phyloP scores from a whole-genome alignment of 139 green algal species.

The Chlamydomonas schloesseri region DNA sequence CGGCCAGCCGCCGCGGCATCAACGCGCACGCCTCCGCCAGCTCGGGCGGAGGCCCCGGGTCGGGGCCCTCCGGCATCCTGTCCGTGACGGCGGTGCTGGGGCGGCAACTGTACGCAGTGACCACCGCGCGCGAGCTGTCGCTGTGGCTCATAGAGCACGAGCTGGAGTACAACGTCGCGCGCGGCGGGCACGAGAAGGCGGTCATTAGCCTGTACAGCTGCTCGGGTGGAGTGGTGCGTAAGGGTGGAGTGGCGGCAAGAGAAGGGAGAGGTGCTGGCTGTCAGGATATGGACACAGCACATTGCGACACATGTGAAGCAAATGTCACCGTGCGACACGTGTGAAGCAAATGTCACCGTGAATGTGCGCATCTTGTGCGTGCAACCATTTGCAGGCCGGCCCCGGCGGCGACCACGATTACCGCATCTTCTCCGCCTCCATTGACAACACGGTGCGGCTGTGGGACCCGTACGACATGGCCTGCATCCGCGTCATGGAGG shows the following conservation, averaged over 20 bases:
- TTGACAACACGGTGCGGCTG: constrained; percentile 63
- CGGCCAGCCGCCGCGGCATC: too few relatives aligned
- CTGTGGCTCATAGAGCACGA: constrained; percentile 64
- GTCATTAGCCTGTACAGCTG: constrained; percentile 68
- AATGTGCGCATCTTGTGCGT: too few relatives aligned
- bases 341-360: too few relatives aligned
- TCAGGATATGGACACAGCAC: too few relatives aligned
- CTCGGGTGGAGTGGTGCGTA: constrained; percentile 63
- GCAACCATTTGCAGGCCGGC: constrained; percentile 3
- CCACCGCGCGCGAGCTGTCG: constrained; percentile 7
- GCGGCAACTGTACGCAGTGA: constrained; percentile 54
- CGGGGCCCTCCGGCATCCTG: not conserved
- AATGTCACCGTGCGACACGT: too few relatives aligned
- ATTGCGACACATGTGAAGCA: too few relatives aligned
- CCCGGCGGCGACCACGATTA: constrained; percentile 39
- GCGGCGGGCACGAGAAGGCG: constrained; percentile 66
- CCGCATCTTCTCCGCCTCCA: constrained; percentile 46
- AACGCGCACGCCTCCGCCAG: not conserved
- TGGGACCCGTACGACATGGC: constrained; percentile 78
- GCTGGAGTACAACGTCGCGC: constrained; percentile 71
- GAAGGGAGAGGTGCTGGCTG: not conserved
- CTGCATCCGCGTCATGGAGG: constrained; percentile 66
- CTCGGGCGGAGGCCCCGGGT: not conserved
- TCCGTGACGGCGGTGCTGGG: not conserved
- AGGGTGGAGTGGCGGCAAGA: not conserved